A percentile compares a stretch with the other conserved stretches of the same genome.
phyloP scores from a whole-genome alignment of 768 basidiomycete genomes.

The Paxillus involutus region DNA sequence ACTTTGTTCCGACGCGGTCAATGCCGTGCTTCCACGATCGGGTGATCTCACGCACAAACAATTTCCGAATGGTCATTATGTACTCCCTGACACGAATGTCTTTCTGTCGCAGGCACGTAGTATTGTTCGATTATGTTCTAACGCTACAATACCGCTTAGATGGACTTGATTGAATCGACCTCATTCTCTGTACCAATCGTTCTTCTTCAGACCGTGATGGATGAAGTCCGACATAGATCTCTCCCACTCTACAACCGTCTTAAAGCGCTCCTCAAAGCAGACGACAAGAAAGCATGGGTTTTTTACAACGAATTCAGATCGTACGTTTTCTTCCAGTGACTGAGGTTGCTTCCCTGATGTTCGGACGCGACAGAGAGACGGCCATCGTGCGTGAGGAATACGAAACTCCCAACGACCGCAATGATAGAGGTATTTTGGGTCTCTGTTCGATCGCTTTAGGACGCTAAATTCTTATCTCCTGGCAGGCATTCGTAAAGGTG shows the following conservation, averaged over 20 bases:
- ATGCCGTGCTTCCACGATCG: constrained; percentile 52
- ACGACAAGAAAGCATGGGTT: constrained; percentile 82
- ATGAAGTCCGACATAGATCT: constrained; percentile 94
- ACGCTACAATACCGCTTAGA: constrained; percentile 44
- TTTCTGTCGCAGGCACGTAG: constrained; percentile 79
- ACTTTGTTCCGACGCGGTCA: constrained; percentile 47
- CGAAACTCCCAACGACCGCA: constrained; percentile 90
- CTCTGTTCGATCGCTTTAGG: background rate
- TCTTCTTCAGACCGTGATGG: constrained; percentile 91
- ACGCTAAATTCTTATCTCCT: too few species aligned
- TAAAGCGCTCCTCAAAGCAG: constrained; percentile 78
- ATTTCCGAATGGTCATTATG: constrained; percentile 70
- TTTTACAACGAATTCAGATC: constrained; percentile 87
- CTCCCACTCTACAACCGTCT: constrained; percentile 91
- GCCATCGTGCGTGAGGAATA: constrained; percentile 73
- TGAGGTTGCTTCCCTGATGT: background rate
- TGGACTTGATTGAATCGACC: constrained; percentile 88
- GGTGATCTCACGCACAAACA: constrained; percentile 59
- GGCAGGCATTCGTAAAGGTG: constrained; percentile 83
- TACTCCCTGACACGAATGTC: constrained; percentile 94
- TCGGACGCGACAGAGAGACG: constrained; percentile 57
- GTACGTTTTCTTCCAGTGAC: constrained; percentile 42
- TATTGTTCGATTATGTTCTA: background rate
- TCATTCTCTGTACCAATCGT: constrained; percentile 80
- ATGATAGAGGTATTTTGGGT: constrained; percentile 72